phyloP scores from a whole-genome alignment of 2,329 filamentous ascomycete genomes.

The Gliomastix tumulicola region DNA sequence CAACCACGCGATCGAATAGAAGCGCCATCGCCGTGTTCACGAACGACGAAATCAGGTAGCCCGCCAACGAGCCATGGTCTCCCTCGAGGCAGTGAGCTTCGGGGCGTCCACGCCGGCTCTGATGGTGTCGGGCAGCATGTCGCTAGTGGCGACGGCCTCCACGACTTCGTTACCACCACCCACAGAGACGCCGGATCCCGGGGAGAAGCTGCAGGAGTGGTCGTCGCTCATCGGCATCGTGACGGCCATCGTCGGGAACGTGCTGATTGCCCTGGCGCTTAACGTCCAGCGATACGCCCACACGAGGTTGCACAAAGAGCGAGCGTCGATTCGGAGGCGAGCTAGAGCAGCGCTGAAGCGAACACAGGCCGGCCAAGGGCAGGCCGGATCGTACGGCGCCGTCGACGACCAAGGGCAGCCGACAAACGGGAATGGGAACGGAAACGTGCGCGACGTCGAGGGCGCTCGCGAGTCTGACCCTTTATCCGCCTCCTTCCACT shows the following conservation, averaged over 20 bases:
- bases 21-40: no score
- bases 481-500: slow-evolving; percentile 42
- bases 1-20: no score
- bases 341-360: slow-evolving; percentile 47
- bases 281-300: slow-evolving; percentile 97
- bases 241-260: slow-evolving; percentile 85
- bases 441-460: slow-evolving; percentile 10
- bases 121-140: no score
- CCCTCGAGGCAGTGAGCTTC: no score
- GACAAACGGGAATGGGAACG: slow-evolving; percentile 14
- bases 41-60: no score
- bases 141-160: no score
- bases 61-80: no score
- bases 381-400: slow-evolving; percentile 24
- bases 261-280: slow-evolving; percentile 89
- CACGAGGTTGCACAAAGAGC: slow-evolving; percentile 70
- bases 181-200: no score
- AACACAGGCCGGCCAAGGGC: slow-evolving; percentile 15
- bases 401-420: slow-evolving; percentile 12
- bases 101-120: no score
- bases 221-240: slow-evolving; percentile 92
- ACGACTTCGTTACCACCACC: no score
- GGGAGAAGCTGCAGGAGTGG: slow-evolving; percentile 60
- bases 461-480: slow-evolving; percentile 39
- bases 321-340: slow-evolving; percentile 47